These are phyloP conservation scores for Saprolegnia parasitica DNA, from an alignment of 352 stramenopile species.

Conservation along the genomic window DNA sequence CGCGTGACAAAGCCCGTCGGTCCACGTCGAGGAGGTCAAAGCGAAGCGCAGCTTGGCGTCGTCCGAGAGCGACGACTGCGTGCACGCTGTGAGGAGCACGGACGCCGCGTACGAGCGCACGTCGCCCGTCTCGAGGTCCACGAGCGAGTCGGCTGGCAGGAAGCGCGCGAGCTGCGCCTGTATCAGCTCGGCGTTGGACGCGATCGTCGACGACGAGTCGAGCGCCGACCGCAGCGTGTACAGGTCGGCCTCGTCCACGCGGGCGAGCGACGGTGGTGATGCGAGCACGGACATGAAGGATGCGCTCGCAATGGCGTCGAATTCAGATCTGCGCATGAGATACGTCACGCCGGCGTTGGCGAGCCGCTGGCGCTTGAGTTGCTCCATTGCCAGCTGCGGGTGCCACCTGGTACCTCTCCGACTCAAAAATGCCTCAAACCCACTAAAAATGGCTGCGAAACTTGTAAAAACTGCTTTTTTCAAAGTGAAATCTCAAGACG, in stretches of 20 bases:
- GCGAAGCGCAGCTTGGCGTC: slow-evolving; percentile 52
- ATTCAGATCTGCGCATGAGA: slow-evolving; percentile 14
- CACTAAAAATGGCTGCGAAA: background rate
- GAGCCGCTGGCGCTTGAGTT: background rate
- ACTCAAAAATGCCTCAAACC: background rate
- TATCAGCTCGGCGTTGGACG: background rate
- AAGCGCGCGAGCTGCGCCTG: background rate
- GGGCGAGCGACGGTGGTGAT: background rate
- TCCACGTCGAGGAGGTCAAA: slow-evolving; percentile 65
- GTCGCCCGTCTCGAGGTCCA: background rate
- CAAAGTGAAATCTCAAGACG: too few relatives aligned
- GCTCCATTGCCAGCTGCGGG: background rate
- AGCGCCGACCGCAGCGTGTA: background rate
- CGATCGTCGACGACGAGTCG: background rate
- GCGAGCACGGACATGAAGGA: background rate
- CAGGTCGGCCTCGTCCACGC: background rate
- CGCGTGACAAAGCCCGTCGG: slow-evolving; percentile 42
- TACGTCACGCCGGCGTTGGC: background rate
- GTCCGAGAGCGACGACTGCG: slow-evolving; percentile 24
- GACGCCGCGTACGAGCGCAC: background rate
- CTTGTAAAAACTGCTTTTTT: background rate
- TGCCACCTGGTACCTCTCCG: background rate
- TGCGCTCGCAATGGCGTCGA: background rate
- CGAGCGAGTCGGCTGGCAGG: background rate
- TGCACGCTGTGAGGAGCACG: background rate